Evolutionary conservation across 164 flowering plant genomes (phyloP), one percentile per base, ranked within the genome.

Genomic region (Warburgia ugandensis): DNA sequence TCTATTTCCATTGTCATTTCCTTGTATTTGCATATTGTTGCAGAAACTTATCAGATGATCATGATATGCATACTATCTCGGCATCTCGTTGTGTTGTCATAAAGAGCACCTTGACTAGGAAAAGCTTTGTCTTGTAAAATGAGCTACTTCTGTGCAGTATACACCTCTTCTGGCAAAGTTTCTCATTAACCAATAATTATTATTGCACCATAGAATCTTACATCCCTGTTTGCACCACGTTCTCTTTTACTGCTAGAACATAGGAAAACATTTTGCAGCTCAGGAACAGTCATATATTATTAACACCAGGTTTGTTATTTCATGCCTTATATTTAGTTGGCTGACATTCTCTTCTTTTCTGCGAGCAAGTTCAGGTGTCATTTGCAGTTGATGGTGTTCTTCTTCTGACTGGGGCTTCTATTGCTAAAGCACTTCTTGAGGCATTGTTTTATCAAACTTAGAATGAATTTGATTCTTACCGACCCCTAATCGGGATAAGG

Each of bases 331-430:
- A 13, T 25, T 13, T 25, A 5, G 30, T 35, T 26, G 19, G 1
- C 11, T 5, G 26, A 17, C 20, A 5, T 12, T 32, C 6, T 50
- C 17, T 45, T 13, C 14, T 8, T 16, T 14, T 10, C 32, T 29
- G 3, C 12, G 29, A n/a, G 16, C 12, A 47, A 41, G 26, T 64
- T 48, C 75, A 76, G 84, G 78, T 78, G 32, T 74, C 80, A 5
- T 78, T 81, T 66, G 88, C 84, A 26, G 88, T 81, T 33, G 82
- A 81, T 62, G 88, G 88, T 50, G 60, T 74, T 60, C 68, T 81
- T 54, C 68, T 78, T 51, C 43, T 78, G 62, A 77, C 76, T 35
- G 52, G 64, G 35, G 77, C 78, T 47, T 78, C 82, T 3, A 59
- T 74, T 46, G 40, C 69, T 13, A 81, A 75, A 63, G 78, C 84